Evolutionary conservation across 2,329 filamentous ascomycete species (phyloP).

Genomic region (Aureobasidium zeae): DNA sequence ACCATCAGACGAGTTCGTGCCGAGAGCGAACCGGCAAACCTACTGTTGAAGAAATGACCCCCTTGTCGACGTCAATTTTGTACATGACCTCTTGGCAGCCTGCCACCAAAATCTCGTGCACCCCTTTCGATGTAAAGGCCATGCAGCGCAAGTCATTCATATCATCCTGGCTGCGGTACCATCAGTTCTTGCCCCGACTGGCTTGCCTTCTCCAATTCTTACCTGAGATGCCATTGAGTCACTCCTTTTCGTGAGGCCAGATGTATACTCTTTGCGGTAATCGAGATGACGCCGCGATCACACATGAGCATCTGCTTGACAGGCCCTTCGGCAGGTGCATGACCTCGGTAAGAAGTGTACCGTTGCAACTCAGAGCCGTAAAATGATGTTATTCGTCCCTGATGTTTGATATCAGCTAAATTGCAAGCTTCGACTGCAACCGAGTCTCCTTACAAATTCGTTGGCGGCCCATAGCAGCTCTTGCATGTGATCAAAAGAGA

Average conservation of each 20-base stretch:
- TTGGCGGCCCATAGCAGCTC: slow-evolving; percentile 92
- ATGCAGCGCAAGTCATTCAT: slow-evolving; percentile 89
- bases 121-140: slow-evolving; percentile 84
- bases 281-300: slow-evolving; percentile 78
- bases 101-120: slow-evolving; percentile 74
- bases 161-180: slow-evolving; percentile 49
- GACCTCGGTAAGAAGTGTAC: slow-evolving; percentile 84
- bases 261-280: slow-evolving; percentile 76
- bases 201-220: slow-evolving; percentile 26
- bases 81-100: slow-evolving; percentile 84
- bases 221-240: slow-evolving; percentile 81
- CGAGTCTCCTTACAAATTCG: slow-evolving; percentile 58
- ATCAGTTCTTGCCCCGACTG: neutral
- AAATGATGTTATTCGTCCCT: slow-evolving; percentile 87
- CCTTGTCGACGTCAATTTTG: slow-evolving; percentile 55
- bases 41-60: slow-evolving; percentile 35
- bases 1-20: slow-evolving; percentile 1
- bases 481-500: slow-evolving; percentile 81
- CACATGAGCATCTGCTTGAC: slow-evolving; percentile 87
- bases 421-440: neutral
- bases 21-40: slow-evolving; percentile 12
- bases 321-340: slow-evolving; percentile 56
- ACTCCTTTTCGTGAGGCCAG: slow-evolving; percentile 76
- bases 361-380: slow-evolving; percentile 74
- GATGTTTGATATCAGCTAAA: slow-evolving; percentile 11